phyloP scores from a whole-genome alignment of 495 filamentous ascomycete species.

The Penicillium paxilli region DNA sequence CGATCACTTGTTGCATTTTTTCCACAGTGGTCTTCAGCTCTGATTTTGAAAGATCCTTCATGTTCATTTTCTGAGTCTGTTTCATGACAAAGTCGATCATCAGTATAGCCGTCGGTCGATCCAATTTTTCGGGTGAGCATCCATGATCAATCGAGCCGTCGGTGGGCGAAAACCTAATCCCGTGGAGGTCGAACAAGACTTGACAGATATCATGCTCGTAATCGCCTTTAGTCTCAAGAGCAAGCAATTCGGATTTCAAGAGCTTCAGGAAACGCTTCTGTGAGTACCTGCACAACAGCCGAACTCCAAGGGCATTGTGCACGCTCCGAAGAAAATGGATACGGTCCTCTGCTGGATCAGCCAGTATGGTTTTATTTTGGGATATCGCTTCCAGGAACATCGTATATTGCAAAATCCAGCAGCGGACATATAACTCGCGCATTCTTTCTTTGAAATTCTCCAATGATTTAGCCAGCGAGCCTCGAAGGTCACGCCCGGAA shows the following conservation, averaged over 20 bases:
- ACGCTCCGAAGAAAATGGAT: conserved; percentile 73
- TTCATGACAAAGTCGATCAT: conserved; percentile 80
- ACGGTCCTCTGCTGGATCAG: conserved; percentile 63
- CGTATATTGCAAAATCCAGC: conserved; percentile 78
- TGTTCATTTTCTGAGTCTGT: conserved; percentile 78
- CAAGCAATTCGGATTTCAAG: conserved; percentile 77
- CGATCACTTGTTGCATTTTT: conserved; percentile 77
- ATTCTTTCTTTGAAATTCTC: conserved; percentile 68
- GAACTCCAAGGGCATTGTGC: conserved; percentile 82
- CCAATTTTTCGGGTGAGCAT: conserved; percentile 71
- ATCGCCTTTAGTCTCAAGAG: conserved; percentile 60
- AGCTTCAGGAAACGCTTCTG: conserved; percentile 86
- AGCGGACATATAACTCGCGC: conserved; percentile 84
- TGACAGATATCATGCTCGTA: conserved; percentile 81
- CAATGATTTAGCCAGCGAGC: conserved; percentile 42
- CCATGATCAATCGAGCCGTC: conserved; percentile 72
- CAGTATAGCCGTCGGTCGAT: conserved; percentile 70
- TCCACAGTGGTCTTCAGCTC: conserved; percentile 87
- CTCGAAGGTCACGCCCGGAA: conserved; percentile 39
- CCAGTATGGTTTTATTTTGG: conserved; percentile 63
- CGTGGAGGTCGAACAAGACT: conserved; percentile 85
- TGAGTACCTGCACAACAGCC: conserved; percentile 82
- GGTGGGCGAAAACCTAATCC: conserved; percentile 72
- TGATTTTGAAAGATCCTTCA: conserved; percentile 88
- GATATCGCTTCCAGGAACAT: conserved; percentile 72